A percentile compares a stretch with the other conserved stretches of the same genome.
phyloP scores from a whole-genome alignment of 768 basidiomycete genomes.

The Mycena pura region DNA sequence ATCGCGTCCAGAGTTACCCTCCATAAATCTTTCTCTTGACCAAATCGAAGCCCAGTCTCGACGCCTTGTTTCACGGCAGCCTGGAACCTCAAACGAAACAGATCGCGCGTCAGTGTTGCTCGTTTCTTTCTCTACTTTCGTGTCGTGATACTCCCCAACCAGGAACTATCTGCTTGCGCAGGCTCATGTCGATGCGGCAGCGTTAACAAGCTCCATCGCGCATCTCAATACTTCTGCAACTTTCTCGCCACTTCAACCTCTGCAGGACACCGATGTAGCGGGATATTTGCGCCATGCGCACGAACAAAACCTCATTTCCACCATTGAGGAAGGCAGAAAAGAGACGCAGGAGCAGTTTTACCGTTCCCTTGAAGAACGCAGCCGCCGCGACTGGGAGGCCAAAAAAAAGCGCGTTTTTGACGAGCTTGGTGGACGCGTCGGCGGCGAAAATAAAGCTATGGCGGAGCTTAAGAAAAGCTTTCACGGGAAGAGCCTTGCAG shows the following conservation, averaged over 20 bases:
- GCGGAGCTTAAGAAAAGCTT: slow-evolving; percentile 68
- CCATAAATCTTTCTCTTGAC: slow-evolving; percentile 88
- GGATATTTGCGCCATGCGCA: slow-evolving; percentile 96
- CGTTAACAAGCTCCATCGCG: slow-evolving; percentile 82
- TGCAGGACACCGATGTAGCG: slow-evolving; percentile 93
- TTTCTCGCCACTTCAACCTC: slow-evolving; percentile 87
- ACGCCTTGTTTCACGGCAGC: slow-evolving; percentile 77
- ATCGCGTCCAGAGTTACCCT: slow-evolving; percentile 81
- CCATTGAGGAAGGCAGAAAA: slow-evolving; percentile 88
- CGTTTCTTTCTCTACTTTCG: slow-evolving; percentile 10
- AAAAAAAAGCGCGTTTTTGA: slow-evolving; percentile 91
- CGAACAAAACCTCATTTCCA: slow-evolving; percentile 92
- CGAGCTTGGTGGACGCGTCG: slow-evolving; percentile 77
- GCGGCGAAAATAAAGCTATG: slow-evolving; percentile 60
- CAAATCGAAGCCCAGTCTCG: slow-evolving; percentile 95
- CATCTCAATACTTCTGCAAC: slow-evolving; percentile 82
- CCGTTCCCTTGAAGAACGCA: slow-evolving; percentile 75
- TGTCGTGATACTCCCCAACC: slow-evolving; percentile 5
- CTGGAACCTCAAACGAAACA: slow-evolving; percentile 64
- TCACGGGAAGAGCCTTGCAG: slow-evolving; percentile 63
- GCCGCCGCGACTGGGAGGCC: slow-evolving; percentile 85
- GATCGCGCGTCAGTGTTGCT: slow-evolving; percentile 71
- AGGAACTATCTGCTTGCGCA: slow-evolving; percentile 94
- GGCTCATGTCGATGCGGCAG: slow-evolving; percentile 92
- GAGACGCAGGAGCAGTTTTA: slow-evolving; percentile 90